These are phyloP conservation scores for Hebeloma cylindrosporum DNA, from an alignment of 768 basidiomycete genomes.

Conservation along the genomic window DNA sequence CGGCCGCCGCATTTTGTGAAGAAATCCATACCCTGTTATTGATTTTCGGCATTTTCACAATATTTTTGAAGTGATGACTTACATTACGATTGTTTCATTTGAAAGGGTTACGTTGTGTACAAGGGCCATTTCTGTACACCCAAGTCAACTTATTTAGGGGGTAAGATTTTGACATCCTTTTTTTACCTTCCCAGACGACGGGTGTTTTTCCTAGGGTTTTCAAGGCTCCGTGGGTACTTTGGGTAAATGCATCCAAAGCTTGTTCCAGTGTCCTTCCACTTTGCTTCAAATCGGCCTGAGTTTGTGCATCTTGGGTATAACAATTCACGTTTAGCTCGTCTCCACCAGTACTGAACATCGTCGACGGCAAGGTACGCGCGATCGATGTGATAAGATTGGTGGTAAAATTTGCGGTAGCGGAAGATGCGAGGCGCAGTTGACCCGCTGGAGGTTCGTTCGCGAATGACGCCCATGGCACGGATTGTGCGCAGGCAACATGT, in stretches of 20 bases:
- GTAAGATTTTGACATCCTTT: constrained; percentile 22
- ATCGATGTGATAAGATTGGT: constrained; percentile 51
- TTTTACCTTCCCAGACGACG: constrained; percentile 76
- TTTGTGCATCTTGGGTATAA: constrained; percentile 60
- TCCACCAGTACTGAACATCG: constrained; percentile 78
- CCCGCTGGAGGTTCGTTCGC: constrained; percentile 81
- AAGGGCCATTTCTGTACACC: constrained; percentile 63
- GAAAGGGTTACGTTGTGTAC: constrained; percentile 47
- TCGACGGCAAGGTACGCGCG: constrained; percentile 52
- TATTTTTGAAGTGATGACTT: no score
- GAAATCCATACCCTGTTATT: constrained; percentile 80
- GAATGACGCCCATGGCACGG: constrained; percentile 57
- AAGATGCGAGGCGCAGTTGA: constrained; percentile 71
- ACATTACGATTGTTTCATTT: constrained; percentile 60
- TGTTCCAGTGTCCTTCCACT: constrained; percentile 56
- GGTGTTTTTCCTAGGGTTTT: constrained; percentile 63
- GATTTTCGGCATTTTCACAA: no score
- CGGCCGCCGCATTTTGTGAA: constrained; percentile 55
- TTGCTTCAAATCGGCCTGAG: constrained; percentile 52
- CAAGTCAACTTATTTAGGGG: constrained; percentile 26
- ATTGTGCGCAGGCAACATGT: constrained; percentile 63
- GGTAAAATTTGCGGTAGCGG: constrained; percentile 60
- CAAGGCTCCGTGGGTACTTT: constrained; percentile 58
- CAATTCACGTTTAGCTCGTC: constrained; percentile 76
- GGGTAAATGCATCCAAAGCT: constrained; percentile 63